A percentile compares a stretch with the other conserved stretches of the same genome.
phyloP scores from a whole-genome alignment of 768 basidiomycete species.

The Hypholoma sublateritium region DNA sequence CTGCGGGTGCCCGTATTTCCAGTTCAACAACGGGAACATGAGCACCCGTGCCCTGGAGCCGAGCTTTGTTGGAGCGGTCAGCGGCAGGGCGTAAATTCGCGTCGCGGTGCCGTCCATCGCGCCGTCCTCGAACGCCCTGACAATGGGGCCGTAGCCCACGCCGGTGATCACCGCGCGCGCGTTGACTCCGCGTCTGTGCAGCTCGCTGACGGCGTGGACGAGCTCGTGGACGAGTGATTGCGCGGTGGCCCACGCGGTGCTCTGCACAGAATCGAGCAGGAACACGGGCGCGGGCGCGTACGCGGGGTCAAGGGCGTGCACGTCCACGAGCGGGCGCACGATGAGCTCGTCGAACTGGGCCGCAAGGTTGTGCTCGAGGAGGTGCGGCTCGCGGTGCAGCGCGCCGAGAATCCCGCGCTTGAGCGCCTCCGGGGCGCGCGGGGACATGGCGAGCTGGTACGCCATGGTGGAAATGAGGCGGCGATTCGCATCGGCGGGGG shows the following conservation, averaged over 20 bases:
- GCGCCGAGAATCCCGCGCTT: slow-evolving; percentile 7
- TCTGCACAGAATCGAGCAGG: slow-evolving; percentile 10
- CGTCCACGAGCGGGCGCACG: slow-evolving; percentile 1
- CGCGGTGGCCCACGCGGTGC: slow-evolving; percentile 2
- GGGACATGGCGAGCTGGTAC: slow-evolving; percentile 10
- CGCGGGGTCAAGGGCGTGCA: not conserved
- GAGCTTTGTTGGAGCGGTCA: not conserved
- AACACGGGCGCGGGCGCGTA: slow-evolving; percentile 3
- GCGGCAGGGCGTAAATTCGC: not conserved
- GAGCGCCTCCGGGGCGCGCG: slow-evolving; percentile 4
- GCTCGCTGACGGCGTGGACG: not conserved
- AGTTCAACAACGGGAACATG: not conserved
- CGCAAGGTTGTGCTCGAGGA: slow-evolving; percentile 4
- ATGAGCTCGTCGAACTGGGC: slow-evolving; percentile 12
- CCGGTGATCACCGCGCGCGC: slow-evolving; percentile 4
- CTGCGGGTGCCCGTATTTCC: not conserved
- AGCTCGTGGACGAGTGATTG: not conserved
- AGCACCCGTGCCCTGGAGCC: not conserved
- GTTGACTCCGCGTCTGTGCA: not conserved
- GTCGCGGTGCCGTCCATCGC: not conserved
- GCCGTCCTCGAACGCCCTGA: not conserved
- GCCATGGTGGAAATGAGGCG: slow-evolving; percentile 8
- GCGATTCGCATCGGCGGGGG: slow-evolving; percentile 5
- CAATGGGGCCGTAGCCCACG: not conserved
- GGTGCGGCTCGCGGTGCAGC: slow-evolving; percentile 6